Evolutionary conservation across 228 moss, liverwort and hornwort species (phyloP), one percentile per base, ranked within the genome.

Genomic region (Sphagnum magellanicum): DNA sequence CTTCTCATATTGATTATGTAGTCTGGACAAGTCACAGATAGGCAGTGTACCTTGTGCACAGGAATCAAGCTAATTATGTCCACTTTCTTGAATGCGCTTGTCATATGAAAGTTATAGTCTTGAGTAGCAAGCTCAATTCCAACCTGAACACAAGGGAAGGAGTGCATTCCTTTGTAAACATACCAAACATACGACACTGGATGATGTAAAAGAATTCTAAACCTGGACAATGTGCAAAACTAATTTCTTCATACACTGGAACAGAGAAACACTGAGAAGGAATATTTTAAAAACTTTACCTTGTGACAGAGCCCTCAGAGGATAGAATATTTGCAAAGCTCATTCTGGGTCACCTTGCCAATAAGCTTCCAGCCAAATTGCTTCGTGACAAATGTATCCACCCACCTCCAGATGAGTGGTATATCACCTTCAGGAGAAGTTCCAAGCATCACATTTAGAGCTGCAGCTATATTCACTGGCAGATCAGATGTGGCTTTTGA

Each of bases 41-140:
- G 32, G 32, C 32, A 32, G 32, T 32, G 32, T 32, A 72, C 75
- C 75, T 88, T 88, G 59, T 88, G 82, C 13, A 84, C 81, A 4
- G 88, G 88, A 49, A 88, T 79, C 88, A 88, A 84, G 81, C 88
- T 88, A 13, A 88, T 64, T 59, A 88, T 72, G 66, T 88, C 88
- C 9, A 48, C 10, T 65, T 78, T 88, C 75, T 72, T 84, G 47
- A 88, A 88, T 6, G 88, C 81, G 0, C 77, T 75, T n/a, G 84
- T 53, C 32, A 81, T 79, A 61, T 88, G 84, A 60, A 88, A 57
- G 52, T 72, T 74, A 47, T 84, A 88, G 63, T 88, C 88, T 52
- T 78, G 76, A 59, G 88, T 79, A 53, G 84, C 84, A 67, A 88
- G 79, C 69, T 88, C 88, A 52, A 88, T 79, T 11, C 88, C 88